Conservation (phyloP, 1,284 basidiomycete species). For the Marasmius oreades region DNA sequence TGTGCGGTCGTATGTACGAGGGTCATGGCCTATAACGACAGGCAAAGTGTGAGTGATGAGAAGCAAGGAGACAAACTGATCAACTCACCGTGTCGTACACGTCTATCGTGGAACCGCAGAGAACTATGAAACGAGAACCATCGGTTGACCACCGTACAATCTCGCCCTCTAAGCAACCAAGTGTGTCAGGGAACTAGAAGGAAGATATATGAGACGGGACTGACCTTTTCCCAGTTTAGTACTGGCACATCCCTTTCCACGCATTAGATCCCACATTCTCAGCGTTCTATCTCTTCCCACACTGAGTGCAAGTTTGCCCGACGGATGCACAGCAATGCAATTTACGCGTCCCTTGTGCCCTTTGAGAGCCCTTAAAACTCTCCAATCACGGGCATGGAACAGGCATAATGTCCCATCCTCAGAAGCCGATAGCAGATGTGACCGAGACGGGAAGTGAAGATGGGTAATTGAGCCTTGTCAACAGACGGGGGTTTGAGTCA, state of each 20-base stretch:
- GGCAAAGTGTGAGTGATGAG: constrained; percentile 1
- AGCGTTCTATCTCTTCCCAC: constrained; percentile 90
- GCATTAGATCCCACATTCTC: constrained; percentile 98
- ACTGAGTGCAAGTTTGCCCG: constrained; percentile 85
- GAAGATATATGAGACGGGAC: constrained; percentile 13
- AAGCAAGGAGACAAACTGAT: constrained; percentile 5
- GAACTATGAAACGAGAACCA: constrained; percentile 77
- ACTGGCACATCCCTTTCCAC: constrained; percentile 86
- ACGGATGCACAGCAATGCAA: constrained; percentile 86
- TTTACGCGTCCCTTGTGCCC: constrained; percentile 95
- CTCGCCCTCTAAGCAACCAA: constrained; percentile 68
- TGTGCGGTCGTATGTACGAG: constrained; percentile 70
- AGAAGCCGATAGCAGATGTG: constrained; percentile 86
- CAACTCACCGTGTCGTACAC: constrained; percentile 72
- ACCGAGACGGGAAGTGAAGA: constrained; percentile 83
- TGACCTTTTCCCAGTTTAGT: constrained; percentile 83
- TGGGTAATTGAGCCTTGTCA: constrained; percentile 83
- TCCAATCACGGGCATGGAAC: constrained; percentile 93
- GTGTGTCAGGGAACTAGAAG: background rate
- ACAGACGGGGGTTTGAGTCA: background rate
- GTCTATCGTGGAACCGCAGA: constrained; percentile 75
- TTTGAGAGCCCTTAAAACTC: constrained; percentile 81
- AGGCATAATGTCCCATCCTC: constrained; percentile 89
- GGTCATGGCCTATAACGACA: constrained; percentile 60
- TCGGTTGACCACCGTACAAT: constrained; percentile 79